Conservation (phyloP, 2,329 filamentous ascomycete species). For the Aspergillus clavatus region DNA sequence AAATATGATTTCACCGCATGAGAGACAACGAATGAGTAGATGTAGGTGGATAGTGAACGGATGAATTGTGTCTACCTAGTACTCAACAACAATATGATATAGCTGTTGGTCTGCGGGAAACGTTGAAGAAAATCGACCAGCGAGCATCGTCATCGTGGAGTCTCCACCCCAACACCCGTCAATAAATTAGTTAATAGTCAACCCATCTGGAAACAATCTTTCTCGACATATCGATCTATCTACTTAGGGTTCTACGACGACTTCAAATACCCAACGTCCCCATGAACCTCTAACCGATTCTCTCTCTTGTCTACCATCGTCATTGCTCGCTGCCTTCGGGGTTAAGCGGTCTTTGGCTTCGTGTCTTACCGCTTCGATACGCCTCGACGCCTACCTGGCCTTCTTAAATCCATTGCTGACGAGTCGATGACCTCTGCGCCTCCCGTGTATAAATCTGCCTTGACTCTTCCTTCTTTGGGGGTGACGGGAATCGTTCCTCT, state of each 20-base stretch:
- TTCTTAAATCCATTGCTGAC: conserved; percentile 6
- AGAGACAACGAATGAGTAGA: conserved; percentile 1
- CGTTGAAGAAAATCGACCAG: not conserved
- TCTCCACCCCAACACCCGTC: not conserved
- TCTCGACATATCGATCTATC: not conserved
- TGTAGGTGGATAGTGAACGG: not conserved
- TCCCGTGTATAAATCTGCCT: conserved; percentile 2
- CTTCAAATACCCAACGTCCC: not conserved
- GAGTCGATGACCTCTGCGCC: conserved; percentile 7
- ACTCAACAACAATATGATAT: not conserved
- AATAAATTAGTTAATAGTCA: not conserved
- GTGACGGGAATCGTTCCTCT: conserved; percentile 23
- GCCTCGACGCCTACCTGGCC: not conserved
- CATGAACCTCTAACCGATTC: conserved; percentile 2
- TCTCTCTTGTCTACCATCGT: conserved; percentile 15
- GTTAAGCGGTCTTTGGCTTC: conserved; percentile 21
- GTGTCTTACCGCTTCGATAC: conserved; percentile 1
- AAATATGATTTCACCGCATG: conserved; percentile 21
- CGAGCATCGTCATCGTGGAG: not conserved
- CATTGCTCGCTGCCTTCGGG: conserved; percentile 16
- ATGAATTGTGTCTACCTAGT: not conserved
- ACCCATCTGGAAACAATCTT: too few relatives aligned
- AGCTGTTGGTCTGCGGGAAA: not conserved
- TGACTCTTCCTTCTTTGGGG: conserved; percentile 6
- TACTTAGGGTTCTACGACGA: not conserved